Evolutionary conservation across 2,329 filamentous ascomycete genomes (phyloP).

Genomic region (Penicillium sclerotigenum): DNA sequence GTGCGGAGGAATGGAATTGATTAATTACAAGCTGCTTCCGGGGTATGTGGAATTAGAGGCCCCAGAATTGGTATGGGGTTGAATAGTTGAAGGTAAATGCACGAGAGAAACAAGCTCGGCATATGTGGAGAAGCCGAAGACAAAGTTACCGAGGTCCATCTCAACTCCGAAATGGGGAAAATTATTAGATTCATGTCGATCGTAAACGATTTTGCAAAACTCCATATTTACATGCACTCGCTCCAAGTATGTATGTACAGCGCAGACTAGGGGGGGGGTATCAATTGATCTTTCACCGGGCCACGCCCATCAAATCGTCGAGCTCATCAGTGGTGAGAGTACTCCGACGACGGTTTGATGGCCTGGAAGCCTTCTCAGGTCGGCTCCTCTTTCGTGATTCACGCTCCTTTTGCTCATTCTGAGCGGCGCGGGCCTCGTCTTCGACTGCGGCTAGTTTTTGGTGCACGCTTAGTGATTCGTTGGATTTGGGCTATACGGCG

Average conservation of each 20-base stretch:
- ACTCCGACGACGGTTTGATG: conserved; percentile 39
- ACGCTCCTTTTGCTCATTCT: conserved; percentile 32
- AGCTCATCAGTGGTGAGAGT: conserved; percentile 47
- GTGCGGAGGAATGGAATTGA: background rate
- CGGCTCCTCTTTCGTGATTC: conserved; percentile 38
- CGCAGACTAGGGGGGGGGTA: conserved; percentile 12
- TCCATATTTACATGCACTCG: conserved; percentile 18
- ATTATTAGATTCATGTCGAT: background rate
- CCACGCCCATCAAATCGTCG: conserved; percentile 39
- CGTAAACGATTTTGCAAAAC: background rate
- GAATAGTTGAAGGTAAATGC: background rate
- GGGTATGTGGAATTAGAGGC: background rate
- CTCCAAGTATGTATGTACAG: conserved; percentile 25
- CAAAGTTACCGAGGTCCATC: conserved; percentile 13
- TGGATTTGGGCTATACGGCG: conserved; percentile 11
- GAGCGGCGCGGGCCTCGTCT: conserved; percentile 42
- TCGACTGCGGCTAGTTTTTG: conserved; percentile 46
- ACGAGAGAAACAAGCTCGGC: background rate
- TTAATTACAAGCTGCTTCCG: background rate
- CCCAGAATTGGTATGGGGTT: background rate
- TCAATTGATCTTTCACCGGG: conserved; percentile 18
- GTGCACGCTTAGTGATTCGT: conserved; percentile 34
- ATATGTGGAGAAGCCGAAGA: conserved; percentile 10
- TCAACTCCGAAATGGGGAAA: background rate
- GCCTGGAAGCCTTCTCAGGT: conserved; percentile 27